phyloP scores from a whole-genome alignment of 306 rosid species.

The Boehmeria nivea region DNA sequence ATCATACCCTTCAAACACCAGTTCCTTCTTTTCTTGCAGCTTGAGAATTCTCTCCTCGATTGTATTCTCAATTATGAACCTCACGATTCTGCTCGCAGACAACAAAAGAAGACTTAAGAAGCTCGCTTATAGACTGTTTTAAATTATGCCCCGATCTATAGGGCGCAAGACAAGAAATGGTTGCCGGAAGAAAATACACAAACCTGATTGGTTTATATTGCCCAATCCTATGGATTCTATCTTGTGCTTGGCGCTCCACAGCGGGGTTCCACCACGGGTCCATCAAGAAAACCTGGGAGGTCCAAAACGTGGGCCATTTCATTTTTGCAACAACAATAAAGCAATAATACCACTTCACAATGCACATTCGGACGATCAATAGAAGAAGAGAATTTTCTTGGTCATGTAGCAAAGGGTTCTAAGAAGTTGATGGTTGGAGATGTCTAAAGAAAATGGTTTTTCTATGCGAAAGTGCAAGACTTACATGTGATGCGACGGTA shows the following conservation, averaged over 20 bases:
- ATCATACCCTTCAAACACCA: conserved; percentile 84
- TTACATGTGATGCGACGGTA: conserved; percentile 83
- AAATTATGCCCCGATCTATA: no score
- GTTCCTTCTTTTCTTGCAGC: conserved; percentile 87
- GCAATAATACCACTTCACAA: neutral
- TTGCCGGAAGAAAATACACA: conserved; percentile 5
- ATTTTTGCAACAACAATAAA: no score
- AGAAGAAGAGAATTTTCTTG: no score
- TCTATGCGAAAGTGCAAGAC: no score
- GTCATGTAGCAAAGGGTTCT: no score
- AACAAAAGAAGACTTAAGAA: no score
- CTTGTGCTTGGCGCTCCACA: conserved; percentile 91
- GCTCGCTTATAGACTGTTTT: no score
- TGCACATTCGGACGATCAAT: no score
- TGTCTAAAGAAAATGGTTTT: neutral
- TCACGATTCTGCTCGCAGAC: conserved; percentile 50
- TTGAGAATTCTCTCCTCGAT: conserved; percentile 92
- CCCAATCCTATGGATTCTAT: conserved; percentile 92
- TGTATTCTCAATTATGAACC: conserved; percentile 79
- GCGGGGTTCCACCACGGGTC: conserved; percentile 99
- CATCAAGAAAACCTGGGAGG: conserved; percentile 69
- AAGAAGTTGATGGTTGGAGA: no score
- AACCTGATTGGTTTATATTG: conserved; percentile 92
- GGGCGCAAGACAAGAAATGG: neutral
- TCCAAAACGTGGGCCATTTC: conserved; percentile 4